phyloP scores from a whole-genome alignment of 306 rosid species.

The Vachellia collinsii region DNA sequence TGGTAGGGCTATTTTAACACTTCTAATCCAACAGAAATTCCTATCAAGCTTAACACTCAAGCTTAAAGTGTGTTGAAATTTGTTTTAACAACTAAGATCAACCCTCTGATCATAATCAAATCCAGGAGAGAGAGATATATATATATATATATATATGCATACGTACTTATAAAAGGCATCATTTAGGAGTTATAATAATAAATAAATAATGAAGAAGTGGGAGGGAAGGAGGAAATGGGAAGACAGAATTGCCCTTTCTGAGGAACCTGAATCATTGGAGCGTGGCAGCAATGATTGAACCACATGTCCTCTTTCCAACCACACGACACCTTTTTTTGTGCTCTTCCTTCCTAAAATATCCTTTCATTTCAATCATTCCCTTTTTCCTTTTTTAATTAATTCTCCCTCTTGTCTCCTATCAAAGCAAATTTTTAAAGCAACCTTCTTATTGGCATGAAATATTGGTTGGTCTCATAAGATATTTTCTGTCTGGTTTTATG shows the following conservation, averaged over 20 bases:
- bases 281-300: constrained; percentile 9
- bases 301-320: not conserved
- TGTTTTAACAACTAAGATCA: too few species aligned
- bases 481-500: too few species aligned
- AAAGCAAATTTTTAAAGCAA: not conserved
- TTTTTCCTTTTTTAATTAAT: not conserved
- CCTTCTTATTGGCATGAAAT: too few species aligned
- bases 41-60: too few species aligned
- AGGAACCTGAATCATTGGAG: not conserved
- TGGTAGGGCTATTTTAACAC: too few species aligned
- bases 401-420: not conserved
- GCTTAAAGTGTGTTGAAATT: too few species aligned
- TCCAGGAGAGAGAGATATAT: too few species aligned
- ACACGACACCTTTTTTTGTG: not conserved
- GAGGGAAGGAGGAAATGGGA: not conserved
- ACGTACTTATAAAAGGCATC: too few species aligned
- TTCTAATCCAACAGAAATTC: too few species aligned
- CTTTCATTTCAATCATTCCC: not conserved
- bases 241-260: not conserved
- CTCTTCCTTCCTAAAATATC: not conserved
- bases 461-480: not conserved
- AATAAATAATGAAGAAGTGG: not conserved
- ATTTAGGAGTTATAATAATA: not conserved
- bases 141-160: too few species aligned
- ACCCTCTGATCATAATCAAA: too few species aligned